These are phyloP conservation scores for Casuarina glauca DNA, from an alignment of 306 rosid genomes.

Conservation along the genomic window DNA sequence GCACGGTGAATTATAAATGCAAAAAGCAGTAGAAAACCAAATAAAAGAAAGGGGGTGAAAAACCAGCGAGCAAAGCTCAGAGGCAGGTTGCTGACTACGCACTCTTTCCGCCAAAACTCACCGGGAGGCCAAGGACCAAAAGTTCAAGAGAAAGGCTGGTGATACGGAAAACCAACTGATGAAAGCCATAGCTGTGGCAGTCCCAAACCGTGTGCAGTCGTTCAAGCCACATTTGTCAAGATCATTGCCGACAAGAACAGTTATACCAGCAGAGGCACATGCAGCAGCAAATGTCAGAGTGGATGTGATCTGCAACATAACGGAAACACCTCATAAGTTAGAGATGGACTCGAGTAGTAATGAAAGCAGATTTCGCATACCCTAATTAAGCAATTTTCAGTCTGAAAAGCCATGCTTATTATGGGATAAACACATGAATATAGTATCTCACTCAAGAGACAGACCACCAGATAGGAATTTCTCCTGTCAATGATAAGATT, in stretches of 20 bases:
- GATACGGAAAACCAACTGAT: conserved; percentile 47
- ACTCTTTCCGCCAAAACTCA: conserved; percentile 1
- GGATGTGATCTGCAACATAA: conserved; percentile 35
- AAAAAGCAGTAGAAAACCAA: not conserved
- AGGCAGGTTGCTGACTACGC: not conserved
- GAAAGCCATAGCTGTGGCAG: conserved; percentile 53
- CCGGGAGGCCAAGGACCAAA: conserved; percentile 45
- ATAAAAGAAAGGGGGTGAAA: not conserved
- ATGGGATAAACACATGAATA: not conserved
- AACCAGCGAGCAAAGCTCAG: not conserved
- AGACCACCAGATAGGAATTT: no score
- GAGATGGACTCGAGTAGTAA: not conserved
- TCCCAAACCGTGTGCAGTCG: conserved; percentile 37
- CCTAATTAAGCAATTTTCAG: not conserved
- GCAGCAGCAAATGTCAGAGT: conserved; percentile 49
- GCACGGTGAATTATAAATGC: not conserved
- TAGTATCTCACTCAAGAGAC: no score
- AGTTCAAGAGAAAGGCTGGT: conserved; percentile 46
- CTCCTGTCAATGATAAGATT: no score
- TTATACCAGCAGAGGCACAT: conserved; percentile 51
- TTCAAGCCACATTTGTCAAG: conserved; percentile 32
- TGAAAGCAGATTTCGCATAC: not conserved
- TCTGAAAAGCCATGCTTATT: not conserved
- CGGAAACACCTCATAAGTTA: not conserved
- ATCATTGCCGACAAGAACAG: conserved; percentile 42